These are phyloP conservation scores for Blastobotrys chiropterorum DNA, from an alignment of 805 yeast genomes.

Conservation along the genomic window DNA sequence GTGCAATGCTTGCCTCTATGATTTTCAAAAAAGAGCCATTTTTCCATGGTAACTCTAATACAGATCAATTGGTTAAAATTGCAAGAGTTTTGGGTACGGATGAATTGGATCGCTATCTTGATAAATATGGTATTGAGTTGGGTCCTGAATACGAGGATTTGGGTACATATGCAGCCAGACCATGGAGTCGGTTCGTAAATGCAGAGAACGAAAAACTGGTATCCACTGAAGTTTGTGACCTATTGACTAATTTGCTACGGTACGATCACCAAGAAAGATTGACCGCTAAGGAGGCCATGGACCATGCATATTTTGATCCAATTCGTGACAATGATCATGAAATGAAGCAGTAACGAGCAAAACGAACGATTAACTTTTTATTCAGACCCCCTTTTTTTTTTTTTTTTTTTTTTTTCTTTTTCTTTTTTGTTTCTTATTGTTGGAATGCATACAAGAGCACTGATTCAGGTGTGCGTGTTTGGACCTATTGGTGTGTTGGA, in stretches of 20 bases:
- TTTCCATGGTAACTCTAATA: slow-evolving; percentile 86
- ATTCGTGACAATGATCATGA: slow-evolving; percentile 13
- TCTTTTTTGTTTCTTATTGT: neutral
- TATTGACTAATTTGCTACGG: slow-evolving; percentile 64
- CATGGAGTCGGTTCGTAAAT: slow-evolving; percentile 77
- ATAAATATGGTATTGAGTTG: slow-evolving; percentile 62
- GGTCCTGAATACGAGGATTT: slow-evolving; percentile 80
- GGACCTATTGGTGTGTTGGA: neutral
- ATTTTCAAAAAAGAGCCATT: slow-evolving; percentile 87
- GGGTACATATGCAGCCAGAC: slow-evolving; percentile 67
- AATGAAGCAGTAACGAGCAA: neutral
- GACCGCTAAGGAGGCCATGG: slow-evolving; percentile 86
- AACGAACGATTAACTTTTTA: neutral
- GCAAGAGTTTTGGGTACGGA: slow-evolving; percentile 84
- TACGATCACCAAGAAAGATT: slow-evolving; percentile 85
- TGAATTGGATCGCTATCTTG: slow-evolving; percentile 58
- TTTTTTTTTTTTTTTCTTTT: too few species aligned
- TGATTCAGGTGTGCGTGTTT: neutral
- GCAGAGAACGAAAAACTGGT: slow-evolving; percentile 62
- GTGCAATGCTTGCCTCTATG: slow-evolving; percentile 87
- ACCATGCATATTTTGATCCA: slow-evolving; percentile 57
- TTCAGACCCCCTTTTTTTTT: neutral
- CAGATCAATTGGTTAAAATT: slow-evolving; percentile 86
- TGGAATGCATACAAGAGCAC: too few species aligned
- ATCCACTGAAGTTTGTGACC: slow-evolving; percentile 67